Evolutionary conservation across 768 basidiomycete species (phyloP).

Genomic region (Hericium rajendrae): DNA sequence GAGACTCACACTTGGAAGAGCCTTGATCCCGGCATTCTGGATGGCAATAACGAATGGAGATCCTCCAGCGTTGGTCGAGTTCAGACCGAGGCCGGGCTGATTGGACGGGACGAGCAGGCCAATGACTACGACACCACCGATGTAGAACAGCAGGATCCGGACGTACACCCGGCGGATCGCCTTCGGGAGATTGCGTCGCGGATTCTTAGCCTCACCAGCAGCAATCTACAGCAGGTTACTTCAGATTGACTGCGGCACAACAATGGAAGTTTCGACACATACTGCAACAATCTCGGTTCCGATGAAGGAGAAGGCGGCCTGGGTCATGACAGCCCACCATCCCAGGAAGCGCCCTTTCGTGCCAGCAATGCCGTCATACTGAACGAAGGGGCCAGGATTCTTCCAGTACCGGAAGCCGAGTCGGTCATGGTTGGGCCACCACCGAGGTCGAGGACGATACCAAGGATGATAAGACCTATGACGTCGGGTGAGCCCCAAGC

Average conservation of each 20-base stretch:
- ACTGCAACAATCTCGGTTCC: constrained; percentile 46
- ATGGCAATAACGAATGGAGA: constrained; percentile 94
- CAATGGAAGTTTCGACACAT: not conserved
- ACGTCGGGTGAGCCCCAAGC: not conserved
- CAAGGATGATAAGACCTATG: constrained; percentile 31
- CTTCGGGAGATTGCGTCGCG: constrained; percentile 40
- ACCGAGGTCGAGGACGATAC: constrained; percentile 46
- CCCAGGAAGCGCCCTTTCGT: constrained; percentile 41
- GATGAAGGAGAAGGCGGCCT: constrained; percentile 52
- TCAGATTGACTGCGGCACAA: not conserved
- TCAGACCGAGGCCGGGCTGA: constrained; percentile 42
- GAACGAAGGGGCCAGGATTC: constrained; percentile 48
- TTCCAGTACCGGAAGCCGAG: constrained; percentile 41
- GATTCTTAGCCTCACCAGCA: constrained; percentile 88
- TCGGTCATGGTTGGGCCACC: constrained; percentile 44
- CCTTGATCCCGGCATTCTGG: constrained; percentile 54
- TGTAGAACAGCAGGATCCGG: constrained; percentile 74
- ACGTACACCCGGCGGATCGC: constrained; percentile 38
- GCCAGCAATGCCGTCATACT: constrained; percentile 32
- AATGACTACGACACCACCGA: constrained; percentile 59
- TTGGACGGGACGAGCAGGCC: constrained; percentile 77
- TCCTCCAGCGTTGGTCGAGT: constrained; percentile 51
- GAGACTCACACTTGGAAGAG: constrained; percentile 35
- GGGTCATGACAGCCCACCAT: constrained; percentile 42
- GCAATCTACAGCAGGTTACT: constrained; percentile 43